Evolutionary conservation across 345 rosid species (phyloP), one percentile per base, ranked within the genome.

Genomic region (Hevea brasiliensis): DNA sequence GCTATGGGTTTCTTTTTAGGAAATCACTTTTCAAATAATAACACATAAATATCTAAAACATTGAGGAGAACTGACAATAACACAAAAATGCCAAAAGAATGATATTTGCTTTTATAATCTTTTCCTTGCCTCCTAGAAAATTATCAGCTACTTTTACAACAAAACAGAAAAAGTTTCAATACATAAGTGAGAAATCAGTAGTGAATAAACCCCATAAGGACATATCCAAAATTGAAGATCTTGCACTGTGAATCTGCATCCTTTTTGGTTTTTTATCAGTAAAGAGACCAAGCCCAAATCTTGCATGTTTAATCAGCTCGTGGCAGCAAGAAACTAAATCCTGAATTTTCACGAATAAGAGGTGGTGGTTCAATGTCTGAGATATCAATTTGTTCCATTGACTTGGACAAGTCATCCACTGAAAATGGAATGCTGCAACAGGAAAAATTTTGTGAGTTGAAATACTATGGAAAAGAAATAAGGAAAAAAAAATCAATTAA

Each of bases 361-460:
- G 93, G 88, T 20, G 97, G 98, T 0, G 98, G 95, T 75, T 92
- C 97, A 9, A 94, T 84, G 81, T 94, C 97, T 2, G 87, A 65
- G 21, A 94, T 90, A 76, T 94, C 97, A 58, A 92, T 88, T 64
- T 86, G 92, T 83, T 89, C 87, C 98, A 94, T 90, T 24, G 98
- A 94, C 82, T 94, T 94, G 7, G 98, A 94, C 55, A 92, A 77
- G 77, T 94, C 98, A 71, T 94, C 97, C 26, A 94, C 98, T 17
- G 98, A 94, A 77, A 94, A 94, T 13, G 98, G 98, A 68, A 94
- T 94, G 89, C 98, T 94, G 88, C 83, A 82, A 72, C 54, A 71
- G 32, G 54, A 48, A 27, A 60, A 21, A 14, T 29, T n/a, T n/a
- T 37, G 29, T 45, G 26, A 45, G 56, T 45, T 65, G 10, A 51